Evolutionary conservation across 1,284 basidiomycete species (phyloP).

Genomic region (Phlebopus sp.): DNA sequence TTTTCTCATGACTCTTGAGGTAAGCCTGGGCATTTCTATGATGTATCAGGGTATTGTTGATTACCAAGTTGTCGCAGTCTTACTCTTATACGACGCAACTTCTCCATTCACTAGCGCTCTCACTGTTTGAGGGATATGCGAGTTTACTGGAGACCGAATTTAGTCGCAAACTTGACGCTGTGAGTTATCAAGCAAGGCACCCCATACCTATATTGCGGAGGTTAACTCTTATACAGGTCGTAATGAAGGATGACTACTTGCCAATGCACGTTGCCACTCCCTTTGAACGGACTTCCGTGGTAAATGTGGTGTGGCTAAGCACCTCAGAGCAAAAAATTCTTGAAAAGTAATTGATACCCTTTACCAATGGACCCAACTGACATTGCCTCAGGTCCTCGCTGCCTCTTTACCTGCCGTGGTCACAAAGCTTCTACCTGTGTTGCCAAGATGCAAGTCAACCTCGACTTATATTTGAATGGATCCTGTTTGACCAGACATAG

Average conservation of each 20-base stretch:
- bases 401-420: conserved; percentile 89
- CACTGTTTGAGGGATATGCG: conserved; percentile 90
- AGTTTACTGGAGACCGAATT: conserved; percentile 83
- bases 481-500: conserved; percentile 33
- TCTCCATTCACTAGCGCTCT: conserved; percentile 82
- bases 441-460: conserved; percentile 77
- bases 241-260: conserved; percentile 86
- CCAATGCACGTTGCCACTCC: conserved; percentile 83
- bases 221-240: conserved; percentile 53
- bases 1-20: conserved; percentile 94
- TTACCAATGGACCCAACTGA: conserved; percentile 7
- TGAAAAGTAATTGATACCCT: conserved; percentile 46
- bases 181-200: conserved; percentile 33
- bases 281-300: conserved; percentile 73
- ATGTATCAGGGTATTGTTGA: conserved; percentile 3
- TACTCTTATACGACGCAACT: conserved; percentile 84
- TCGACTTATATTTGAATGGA: background rate
- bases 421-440: conserved; percentile 91
- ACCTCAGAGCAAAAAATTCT: conserved; percentile 64
- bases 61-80: conserved; percentile 47
- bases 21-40: conserved; percentile 34
- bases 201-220: background rate
- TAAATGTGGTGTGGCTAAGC: conserved; percentile 86
- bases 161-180: conserved; percentile 77
- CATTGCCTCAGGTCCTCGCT: conserved; percentile 52